Percentiles rank a stretch among this genome's conserved stretches.
These are phyloP conservation scores for Coemansia interrupta DNA, from an alignment of 192 early-diverging fungal genomes.

Conservation along the genomic window DNA sequence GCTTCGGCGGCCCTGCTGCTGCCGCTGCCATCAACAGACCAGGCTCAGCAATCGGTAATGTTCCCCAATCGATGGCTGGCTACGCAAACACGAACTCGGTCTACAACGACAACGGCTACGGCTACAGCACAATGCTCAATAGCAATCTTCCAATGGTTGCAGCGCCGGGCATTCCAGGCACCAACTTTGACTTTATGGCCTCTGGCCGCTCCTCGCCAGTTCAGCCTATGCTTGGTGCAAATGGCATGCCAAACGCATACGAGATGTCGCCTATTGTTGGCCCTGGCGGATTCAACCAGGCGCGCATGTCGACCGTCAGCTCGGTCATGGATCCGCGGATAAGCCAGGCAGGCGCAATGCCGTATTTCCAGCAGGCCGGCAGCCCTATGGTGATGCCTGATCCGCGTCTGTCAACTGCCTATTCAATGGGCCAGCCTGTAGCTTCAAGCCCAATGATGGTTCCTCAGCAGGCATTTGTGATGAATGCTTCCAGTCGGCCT, in stretches of 20 bases:
- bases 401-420: slow-evolving; percentile 22
- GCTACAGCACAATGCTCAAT: slow-evolving; percentile 45
- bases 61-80: slow-evolving; percentile 49
- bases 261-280: slow-evolving; percentile 42
- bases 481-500: slow-evolving; percentile 3
- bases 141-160: slow-evolving; percentile 25
- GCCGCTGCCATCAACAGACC: slow-evolving; percentile 32
- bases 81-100: slow-evolving; percentile 51
- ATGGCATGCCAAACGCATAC: slow-evolving; percentile 23
- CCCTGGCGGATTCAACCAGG: slow-evolving; percentile 14
- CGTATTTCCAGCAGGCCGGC: slow-evolving; percentile 22
- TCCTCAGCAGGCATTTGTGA: slow-evolving; percentile 4
- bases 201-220: slow-evolving; percentile 43
- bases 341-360: slow-evolving; percentile 24
- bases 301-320: slow-evolving; percentile 18
- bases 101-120: slow-evolving; percentile 50
- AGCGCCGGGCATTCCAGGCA: slow-evolving; percentile 10
- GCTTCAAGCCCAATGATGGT: slow-evolving; percentile 9
- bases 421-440: slow-evolving; percentile 1
- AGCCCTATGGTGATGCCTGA: slow-evolving; percentile 8
- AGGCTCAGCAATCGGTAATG: slow-evolving; percentile 51
- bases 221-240: slow-evolving; percentile 22
- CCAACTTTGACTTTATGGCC: slow-evolving; percentile 27
- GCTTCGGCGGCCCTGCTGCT: slow-evolving; percentile 39
- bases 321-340: slow-evolving; percentile 33